Evolutionary conservation across 768 basidiomycete genomes (phyloP).

Genomic region (Termitomyces bulborhizus): DNA sequence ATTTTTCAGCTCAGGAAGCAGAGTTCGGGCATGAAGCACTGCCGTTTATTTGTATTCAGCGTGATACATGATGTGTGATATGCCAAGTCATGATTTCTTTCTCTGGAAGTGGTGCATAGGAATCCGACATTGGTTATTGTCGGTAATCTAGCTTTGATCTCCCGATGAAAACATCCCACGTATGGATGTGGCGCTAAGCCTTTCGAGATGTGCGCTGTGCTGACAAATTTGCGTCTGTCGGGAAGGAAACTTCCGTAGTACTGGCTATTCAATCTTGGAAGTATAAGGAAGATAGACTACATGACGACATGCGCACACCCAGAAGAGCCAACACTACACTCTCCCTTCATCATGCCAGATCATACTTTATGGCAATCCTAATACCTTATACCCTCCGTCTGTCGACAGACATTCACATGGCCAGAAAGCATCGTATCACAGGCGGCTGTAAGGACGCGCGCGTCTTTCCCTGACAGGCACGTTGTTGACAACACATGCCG

Average conservation of each 20-base stretch:
- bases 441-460: neutral
- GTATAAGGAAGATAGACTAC: neutral
- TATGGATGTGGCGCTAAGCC: neutral
- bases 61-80: neutral
- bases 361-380: too few relatives aligned
- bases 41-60: neutral
- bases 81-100: neutral
- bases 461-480: neutral
- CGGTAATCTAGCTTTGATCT: neutral
- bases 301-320: neutral
- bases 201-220: neutral
- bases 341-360: neutral
- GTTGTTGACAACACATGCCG: neutral
- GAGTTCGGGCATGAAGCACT: neutral
- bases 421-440: neutral
- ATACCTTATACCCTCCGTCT: neutral
- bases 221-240: neutral
- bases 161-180: neutral
- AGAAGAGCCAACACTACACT: neutral
- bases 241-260: neutral
- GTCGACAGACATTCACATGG: neutral
- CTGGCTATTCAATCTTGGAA: neutral
- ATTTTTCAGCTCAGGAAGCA: neutral
- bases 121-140: neutral
- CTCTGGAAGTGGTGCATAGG: neutral